Base-by-base conservation (phyloP, 129 eudicot genomes). In the Oenanthe sinensis region DNA sequence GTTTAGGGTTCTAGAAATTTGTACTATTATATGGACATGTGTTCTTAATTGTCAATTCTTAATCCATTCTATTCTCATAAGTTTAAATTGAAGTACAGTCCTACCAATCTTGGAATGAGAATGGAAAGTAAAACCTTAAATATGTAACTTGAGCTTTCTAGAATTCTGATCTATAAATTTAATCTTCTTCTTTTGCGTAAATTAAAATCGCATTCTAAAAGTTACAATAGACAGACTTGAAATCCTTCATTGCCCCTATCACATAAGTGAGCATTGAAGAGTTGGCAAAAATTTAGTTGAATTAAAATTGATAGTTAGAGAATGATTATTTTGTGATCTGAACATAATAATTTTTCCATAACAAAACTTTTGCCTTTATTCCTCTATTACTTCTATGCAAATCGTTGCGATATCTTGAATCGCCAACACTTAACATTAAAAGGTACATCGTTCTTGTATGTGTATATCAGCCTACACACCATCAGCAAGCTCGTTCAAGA, bases 401-500 rank as follows among this genome's bases (percentile, higher is more conserved):
- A 30, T 67, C 22, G 0, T 33, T 15, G 19, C 10, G 5, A 5
- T 8, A 12, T 67, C 72, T 15, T 26, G 9, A 62, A 62, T 2
- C 22, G 0, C 2, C 40, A 11, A 30, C 1, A 1, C 40, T 30
- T 33, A 30, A 30, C 13, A 30, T 15, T 14, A 30, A 30, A 12
- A 26, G 2, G 42, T 17, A 4, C 48, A 26, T 19, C 46, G 8
- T 67, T 44, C 13, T 30, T 78, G 17, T 39, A 63, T 43, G 75
- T 52, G 13, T 75, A 30, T 45, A 49, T 80, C 86, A 93, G 98
- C 98, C 97, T 52, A 86, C 98, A 10, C 95, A 89, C 78, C 96
- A 93, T 69, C 90, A 93, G 67, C 95, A 91, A 83, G 85, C 81
- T 10, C 97, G 92, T 33, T 80, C 92, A 55, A 85, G 96, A 65